Evolutionary conservation across 129 eudicot genomes (phyloP).

Genomic region (Helianthus annuus): HanXRQr2.0-SUNRISE NC_035439.2:135037493-135037992

Average conservation of each 20-base stretch:
- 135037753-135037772: constrained; percentile 54
- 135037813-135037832: constrained; percentile 32
- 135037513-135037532: constrained; percentile 74
- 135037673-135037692: constrained; percentile 55
- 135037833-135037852: constrained; percentile 60
- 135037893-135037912: constrained; percentile 58
- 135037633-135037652: constrained; percentile 54
- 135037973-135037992: constrained; percentile 45
- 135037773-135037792: constrained; percentile 32
- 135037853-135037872: constrained; percentile 48
- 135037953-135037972: constrained; percentile 50
- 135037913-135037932: constrained; percentile 50
- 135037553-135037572: constrained; percentile 56
- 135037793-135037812: constrained; percentile 23
- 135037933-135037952: constrained; percentile 39
- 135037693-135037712: constrained; percentile 77
- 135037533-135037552: constrained; percentile 67
- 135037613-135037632: constrained; percentile 73
- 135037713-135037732: constrained; percentile 56
- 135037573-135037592: constrained; percentile 66
- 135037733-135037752: constrained; percentile 32
- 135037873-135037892: constrained; percentile 55
- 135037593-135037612: constrained; percentile 78
- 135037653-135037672: constrained; percentile 59
- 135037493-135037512: constrained; percentile 52